Base-by-base conservation (phyloP, 352 stramenopile species). In the Albugo laibachii region DNA sequence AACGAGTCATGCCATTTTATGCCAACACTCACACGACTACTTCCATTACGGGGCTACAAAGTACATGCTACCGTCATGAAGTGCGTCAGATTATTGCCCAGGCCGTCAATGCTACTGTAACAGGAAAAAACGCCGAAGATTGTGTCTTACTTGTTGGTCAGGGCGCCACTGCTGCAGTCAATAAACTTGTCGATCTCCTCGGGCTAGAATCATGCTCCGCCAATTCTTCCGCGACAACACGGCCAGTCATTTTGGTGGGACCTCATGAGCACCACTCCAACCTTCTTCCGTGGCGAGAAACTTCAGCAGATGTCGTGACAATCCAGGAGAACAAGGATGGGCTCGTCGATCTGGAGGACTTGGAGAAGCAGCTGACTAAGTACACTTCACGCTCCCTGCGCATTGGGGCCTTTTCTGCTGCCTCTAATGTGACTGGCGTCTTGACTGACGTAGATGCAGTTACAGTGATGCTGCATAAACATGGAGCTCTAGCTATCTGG, bases 261-360 rank as follows among this genome's bases (percentile, higher is more conserved):
- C 93, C 93, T 5, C 97, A 95, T 49, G 94, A 97, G 59, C 94
- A 98, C 62, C 95, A 99, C 59, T 97, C 86, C 34, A 98, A 98
- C 66, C 56, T 98, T 13, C 60, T 99, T 11, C 93, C 93, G 5
- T 99, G 93, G 93, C 62, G 93, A 41, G 94, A 99, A 66, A 91
- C 71, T 48, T 65, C 50, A 11, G 76, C 73, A 1, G 73, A 94
- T 15, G 75, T 95, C 16, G 63, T 93, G 16, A 58, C 57, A 24
- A 74, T 96, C 27, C 61, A 65, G 1, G 78, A 82, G 38, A 57
- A 73, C 13, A 54, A 56, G 12, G 48, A 48, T 12, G 63, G 62
- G 0, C 63, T 68, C 8, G 37, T 95, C 6, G 78, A 92, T 52
- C 34, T 84, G 8, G 24, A 52, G 6, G 60, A 78, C 20, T 58